A percentile compares a stretch with the other conserved stretches of the same genome.
phyloP scores from a whole-genome alignment of 2,329 filamentous ascomycete genomes.

The Botrytis pseudocinerea region DNA sequence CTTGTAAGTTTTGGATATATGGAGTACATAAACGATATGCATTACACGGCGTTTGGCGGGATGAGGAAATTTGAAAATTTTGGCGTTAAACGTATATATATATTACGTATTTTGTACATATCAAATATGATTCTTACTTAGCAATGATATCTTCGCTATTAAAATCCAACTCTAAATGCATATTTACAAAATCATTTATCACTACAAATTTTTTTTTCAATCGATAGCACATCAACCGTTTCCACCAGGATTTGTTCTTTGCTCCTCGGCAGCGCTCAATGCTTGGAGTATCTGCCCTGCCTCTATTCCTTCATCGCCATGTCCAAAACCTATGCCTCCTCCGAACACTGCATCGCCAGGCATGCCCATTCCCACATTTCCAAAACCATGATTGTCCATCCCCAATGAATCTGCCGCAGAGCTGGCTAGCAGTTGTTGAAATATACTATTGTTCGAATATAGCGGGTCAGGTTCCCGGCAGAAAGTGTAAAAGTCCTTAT shows the following conservation, averaged over 20 bases:
- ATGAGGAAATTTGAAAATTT: background rate
- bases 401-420: slow-evolving; percentile 34
- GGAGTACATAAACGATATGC: background rate
- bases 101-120: background rate
- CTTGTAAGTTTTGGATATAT: background rate
- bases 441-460: slow-evolving; percentile 36
- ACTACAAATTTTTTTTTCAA: background rate
- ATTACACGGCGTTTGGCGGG: background rate
- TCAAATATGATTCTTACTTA: background rate
- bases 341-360: slow-evolving; percentile 19
- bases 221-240: background rate
- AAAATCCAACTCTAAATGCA: background rate
- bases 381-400: slow-evolving; percentile 30
- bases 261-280: slow-evolving; percentile 36
- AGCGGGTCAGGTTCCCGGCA: slow-evolving; percentile 40
- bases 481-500: slow-evolving; percentile 41
- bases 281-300: slow-evolving; percentile 40
- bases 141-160: background rate
- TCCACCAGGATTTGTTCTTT: slow-evolving; percentile 22
- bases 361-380: slow-evolving; percentile 23
- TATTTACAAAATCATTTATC: background rate
- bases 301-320: slow-evolving; percentile 39
- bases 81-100: background rate
- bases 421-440: slow-evolving; percentile 39
- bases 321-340: slow-evolving; percentile 24